These are phyloP conservation scores for Cordyceps pruinosa DNA, from an alignment of 2,329 filamentous ascomycete genomes.

Conservation along the genomic window DNA sequence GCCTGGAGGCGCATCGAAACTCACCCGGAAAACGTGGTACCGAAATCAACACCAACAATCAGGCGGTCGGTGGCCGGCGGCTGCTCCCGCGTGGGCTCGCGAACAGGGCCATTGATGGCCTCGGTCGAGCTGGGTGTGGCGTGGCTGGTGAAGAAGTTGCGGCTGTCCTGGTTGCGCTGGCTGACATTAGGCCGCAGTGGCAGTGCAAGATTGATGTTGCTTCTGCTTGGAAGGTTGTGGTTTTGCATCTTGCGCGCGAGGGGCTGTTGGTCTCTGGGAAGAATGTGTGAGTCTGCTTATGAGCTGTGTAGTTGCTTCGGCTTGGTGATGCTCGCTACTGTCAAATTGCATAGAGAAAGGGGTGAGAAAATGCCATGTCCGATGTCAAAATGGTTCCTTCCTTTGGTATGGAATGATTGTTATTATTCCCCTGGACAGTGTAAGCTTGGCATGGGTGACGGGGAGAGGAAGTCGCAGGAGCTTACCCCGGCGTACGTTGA, in stretches of 20 bases:
- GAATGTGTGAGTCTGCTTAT: no score
- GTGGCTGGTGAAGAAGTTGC: slow-evolving; percentile 50
- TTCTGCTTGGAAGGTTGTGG: slow-evolving; percentile 3
- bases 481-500: background rate
- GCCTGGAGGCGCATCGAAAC: slow-evolving; percentile 22
- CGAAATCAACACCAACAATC: slow-evolving; percentile 76
- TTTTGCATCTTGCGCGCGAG: slow-evolving; percentile 6
- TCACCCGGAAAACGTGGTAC: slow-evolving; percentile 75
- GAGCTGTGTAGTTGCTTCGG: no score
- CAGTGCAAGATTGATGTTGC: slow-evolving; percentile 42
- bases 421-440: background rate
- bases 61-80: slow-evolving; percentile 53
- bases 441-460: background rate
- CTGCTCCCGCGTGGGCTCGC: slow-evolving; percentile 48
- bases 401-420: background rate
- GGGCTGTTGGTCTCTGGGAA: background rate
- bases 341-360: background rate
- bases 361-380: background rate
- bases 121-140: slow-evolving; percentile 51
- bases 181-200: slow-evolving; percentile 42
- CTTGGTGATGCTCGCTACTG: no score
- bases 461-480: background rate
- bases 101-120: slow-evolving; percentile 54
- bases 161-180: slow-evolving; percentile 47
- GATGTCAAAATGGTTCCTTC: background rate